Conservation (phyloP, 2,329 filamentous ascomycete species). For the Botryotinia narcissicola region DNA sequence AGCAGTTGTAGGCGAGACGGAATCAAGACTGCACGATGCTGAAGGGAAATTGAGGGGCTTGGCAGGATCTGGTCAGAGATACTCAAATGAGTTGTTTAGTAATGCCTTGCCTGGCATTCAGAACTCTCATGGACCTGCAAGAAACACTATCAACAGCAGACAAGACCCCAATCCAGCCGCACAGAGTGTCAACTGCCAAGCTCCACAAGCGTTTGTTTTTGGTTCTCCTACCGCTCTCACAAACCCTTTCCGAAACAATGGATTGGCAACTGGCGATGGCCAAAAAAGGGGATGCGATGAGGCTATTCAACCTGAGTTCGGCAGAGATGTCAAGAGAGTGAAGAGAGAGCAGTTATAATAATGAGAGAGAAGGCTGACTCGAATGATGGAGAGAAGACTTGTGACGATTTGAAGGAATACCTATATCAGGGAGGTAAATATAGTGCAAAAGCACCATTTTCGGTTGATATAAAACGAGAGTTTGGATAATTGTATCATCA, state of each 20-base stretch:
- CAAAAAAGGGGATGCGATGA: background rate
- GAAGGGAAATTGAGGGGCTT: background rate
- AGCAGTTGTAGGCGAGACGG: background rate
- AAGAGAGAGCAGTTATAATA: background rate
- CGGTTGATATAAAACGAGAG: background rate
- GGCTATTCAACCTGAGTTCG: background rate
- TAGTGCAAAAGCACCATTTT: background rate
- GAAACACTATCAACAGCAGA: background rate
- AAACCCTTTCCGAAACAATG: background rate
- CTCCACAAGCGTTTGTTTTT: too few species aligned
- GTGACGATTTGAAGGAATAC: background rate
- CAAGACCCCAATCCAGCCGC: background rate
- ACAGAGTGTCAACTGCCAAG: background rate
- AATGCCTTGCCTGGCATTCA: background rate
- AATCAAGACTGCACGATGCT: background rate
- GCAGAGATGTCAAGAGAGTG: background rate
- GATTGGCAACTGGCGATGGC: background rate
- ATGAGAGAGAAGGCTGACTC: background rate
- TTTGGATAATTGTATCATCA: background rate
- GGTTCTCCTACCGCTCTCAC: background rate
- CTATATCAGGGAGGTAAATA: background rate
- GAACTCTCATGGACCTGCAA: background rate
- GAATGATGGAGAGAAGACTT: background rate
- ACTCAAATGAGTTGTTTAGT: background rate
- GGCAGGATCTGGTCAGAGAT: background rate